phyloP scores from a whole-genome alignment of 2,329 filamentous ascomycete species.

The Ophiognomonia clavigignenti-juglandacearum region DNA sequence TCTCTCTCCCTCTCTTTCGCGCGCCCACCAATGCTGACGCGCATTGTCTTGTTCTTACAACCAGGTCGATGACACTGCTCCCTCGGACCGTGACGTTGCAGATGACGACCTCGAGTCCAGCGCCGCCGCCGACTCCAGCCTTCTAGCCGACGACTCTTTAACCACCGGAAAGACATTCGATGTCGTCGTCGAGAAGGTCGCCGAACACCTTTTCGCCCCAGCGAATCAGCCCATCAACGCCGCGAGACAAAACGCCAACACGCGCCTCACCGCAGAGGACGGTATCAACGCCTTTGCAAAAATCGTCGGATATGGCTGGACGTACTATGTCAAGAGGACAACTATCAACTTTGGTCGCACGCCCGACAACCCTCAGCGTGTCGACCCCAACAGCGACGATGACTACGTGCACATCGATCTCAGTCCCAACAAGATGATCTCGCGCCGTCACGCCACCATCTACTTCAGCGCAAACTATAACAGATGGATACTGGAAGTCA shows the following conservation, averaged over 20 bases:
- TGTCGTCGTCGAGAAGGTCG: slow-evolving; percentile 50
- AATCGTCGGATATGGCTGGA: slow-evolving; percentile 77
- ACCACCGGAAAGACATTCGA: slow-evolving; percentile 45
- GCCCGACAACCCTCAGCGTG: slow-evolving; percentile 44
- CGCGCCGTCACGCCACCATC: slow-evolving; percentile 70
- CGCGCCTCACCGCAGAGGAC: slow-evolving; percentile 55
- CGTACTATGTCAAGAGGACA: slow-evolving; percentile 75
- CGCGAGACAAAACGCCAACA: slow-evolving; percentile 58
- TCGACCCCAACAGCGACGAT: slow-evolving; percentile 40
- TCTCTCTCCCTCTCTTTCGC: neutral
- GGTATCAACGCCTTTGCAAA: slow-evolving; percentile 75
- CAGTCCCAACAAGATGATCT: slow-evolving; percentile 77
- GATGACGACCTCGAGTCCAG: slow-evolving; percentile 34
- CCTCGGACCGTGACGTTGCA: slow-evolving; percentile 35
- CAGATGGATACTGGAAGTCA: slow-evolving; percentile 78
- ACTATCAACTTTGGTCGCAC: slow-evolving; percentile 71
- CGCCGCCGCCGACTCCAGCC: slow-evolving; percentile 28
- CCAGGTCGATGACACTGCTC: slow-evolving; percentile 8
- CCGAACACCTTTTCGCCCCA: slow-evolving; percentile 42
- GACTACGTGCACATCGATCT: slow-evolving; percentile 78
- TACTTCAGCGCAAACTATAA: slow-evolving; percentile 64
- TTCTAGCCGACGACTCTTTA: slow-evolving; percentile 35
- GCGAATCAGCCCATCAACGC: slow-evolving; percentile 49
- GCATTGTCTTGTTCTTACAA: neutral
- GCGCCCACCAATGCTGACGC: slow-evolving; percentile 2